Percentiles rank a stretch among this genome's conserved stretches.
These are phyloP conservation scores for Lyophyllum atratum DNA, from an alignment of 768 basidiomycete species.

Conservation along the genomic window DNA sequence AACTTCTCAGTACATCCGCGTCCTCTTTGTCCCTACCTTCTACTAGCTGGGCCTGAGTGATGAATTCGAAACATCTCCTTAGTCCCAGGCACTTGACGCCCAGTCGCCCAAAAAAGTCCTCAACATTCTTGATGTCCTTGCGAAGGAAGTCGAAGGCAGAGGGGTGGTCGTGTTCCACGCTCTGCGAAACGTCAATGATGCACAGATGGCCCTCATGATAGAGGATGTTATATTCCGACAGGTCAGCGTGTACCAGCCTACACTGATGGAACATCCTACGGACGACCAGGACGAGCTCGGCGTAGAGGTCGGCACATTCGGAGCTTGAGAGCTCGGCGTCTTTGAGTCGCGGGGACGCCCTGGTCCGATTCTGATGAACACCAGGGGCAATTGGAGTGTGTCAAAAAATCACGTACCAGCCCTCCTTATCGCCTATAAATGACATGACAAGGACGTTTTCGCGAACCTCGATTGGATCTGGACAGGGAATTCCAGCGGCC, in stretches of 20 bases:
- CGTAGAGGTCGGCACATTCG: slow-evolving; percentile 63
- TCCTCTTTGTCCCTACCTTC: slow-evolving; percentile 19
- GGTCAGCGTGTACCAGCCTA: slow-evolving; percentile 95
- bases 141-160: slow-evolving; percentile 95
- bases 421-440: slow-evolving; percentile 80
- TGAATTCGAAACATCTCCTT: slow-evolving; percentile 84
- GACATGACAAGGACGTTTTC: slow-evolving; percentile 98
- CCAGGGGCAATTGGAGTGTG: not conserved
- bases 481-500: slow-evolving; percentile 82
- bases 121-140: slow-evolving; percentile 87
- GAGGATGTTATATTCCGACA: slow-evolving; percentile 97
- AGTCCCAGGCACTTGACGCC: slow-evolving; percentile 80
- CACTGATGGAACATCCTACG: slow-evolving; percentile 88
- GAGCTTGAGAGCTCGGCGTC: slow-evolving; percentile 65
- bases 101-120: slow-evolving; percentile 84
- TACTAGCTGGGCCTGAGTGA: slow-evolving; percentile 60
- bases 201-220: slow-evolving; percentile 81
- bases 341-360: slow-evolving; percentile 93
- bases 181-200: slow-evolving; percentile 98
- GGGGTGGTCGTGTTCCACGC: slow-evolving; percentile 98
- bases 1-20: slow-evolving; percentile 39
- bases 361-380: slow-evolving; percentile 27
- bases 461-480: slow-evolving; percentile 88
- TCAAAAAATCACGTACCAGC: slow-evolving; percentile 59
- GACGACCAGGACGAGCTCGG: slow-evolving; percentile 75